A percentile compares a stretch with the other conserved stretches of the same genome.
Conservation (phyloP, 2,329 filamentous ascomycete genomes). For the Paecilomyces sp. region DNA sequence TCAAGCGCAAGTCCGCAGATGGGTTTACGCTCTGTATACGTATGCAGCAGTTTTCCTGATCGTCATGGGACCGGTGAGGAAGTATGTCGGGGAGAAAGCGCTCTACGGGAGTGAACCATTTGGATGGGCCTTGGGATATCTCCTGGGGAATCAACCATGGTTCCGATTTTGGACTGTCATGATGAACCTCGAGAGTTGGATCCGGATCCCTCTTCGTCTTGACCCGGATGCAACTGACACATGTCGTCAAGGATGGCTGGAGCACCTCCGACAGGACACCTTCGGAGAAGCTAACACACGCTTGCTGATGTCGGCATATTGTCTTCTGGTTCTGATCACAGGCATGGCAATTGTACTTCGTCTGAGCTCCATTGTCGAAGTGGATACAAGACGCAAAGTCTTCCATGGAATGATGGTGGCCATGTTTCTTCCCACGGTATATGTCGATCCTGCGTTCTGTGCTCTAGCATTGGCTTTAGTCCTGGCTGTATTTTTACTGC, state of each 20-base stretch:
- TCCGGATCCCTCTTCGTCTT: slow-evolving; percentile 55
- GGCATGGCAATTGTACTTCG: slow-evolving; percentile 70
- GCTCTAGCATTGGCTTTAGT: slow-evolving; percentile 72
- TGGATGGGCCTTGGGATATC: slow-evolving; percentile 85
- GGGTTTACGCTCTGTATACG: slow-evolving; percentile 73
- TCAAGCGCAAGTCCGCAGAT: slow-evolving; percentile 71
- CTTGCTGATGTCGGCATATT: slow-evolving; percentile 71
- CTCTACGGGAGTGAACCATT: slow-evolving; percentile 71
- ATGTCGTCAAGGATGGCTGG: slow-evolving; percentile 53
- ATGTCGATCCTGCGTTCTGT: slow-evolving; percentile 76
- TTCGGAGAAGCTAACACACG: slow-evolving; percentile 75
- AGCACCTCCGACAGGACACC: slow-evolving; percentile 55
- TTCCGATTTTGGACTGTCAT: slow-evolving; percentile 66
- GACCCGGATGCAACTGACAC: slow-evolving; percentile 26
- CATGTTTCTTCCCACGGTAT: slow-evolving; percentile 85
- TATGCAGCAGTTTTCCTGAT: slow-evolving; percentile 61
- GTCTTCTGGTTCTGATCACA: slow-evolving; percentile 57
- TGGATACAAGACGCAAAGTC: slow-evolving; percentile 92
- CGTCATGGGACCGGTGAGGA: slow-evolving; percentile 64
- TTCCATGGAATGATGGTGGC: slow-evolving; percentile 98
- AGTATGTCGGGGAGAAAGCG: slow-evolving; percentile 60
- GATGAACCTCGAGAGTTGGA: slow-evolving; percentile 66
- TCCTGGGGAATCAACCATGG: slow-evolving; percentile 69
- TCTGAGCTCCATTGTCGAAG: slow-evolving; percentile 71
- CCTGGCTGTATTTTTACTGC: slow-evolving; percentile 75